Conservation (phyloP, 2,329 filamentous ascomycete genomes). For the Botrytis galanthina region DNA sequence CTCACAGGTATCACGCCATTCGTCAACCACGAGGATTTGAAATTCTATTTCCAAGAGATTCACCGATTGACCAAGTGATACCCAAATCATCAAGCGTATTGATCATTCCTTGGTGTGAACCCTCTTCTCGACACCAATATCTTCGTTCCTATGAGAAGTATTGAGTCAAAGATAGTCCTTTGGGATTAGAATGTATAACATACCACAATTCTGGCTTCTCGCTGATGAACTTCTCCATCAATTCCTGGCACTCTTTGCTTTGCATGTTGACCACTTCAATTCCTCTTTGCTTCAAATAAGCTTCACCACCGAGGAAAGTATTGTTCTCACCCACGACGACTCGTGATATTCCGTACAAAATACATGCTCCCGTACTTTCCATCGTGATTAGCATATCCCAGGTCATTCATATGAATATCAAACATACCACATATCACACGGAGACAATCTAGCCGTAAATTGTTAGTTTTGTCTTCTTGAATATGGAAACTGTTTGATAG, state of each 20-base stretch:
- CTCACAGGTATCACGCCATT: constrained; percentile 81
- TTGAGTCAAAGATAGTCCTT: background rate
- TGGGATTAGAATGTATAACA: constrained; percentile 36
- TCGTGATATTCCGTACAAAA: constrained; percentile 71
- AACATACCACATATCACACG: constrained; percentile 67
- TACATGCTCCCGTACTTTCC: constrained; percentile 63
- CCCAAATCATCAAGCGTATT: background rate
- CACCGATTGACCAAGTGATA: constrained; percentile 58
- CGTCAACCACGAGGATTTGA: constrained; percentile 89
- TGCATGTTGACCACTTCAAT: constrained; percentile 72
- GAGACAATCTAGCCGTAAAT: constrained; percentile 51
- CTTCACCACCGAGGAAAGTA: constrained; percentile 68
- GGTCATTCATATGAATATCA: background rate
- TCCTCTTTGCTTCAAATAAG: constrained; percentile 63
- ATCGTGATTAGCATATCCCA: constrained; percentile 6
- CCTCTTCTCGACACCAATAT: constrained; percentile 52
- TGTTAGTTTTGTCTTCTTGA: background rate
- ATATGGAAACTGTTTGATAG: background rate
- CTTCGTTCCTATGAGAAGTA: constrained; percentile 51
- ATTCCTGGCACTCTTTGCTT: constrained; percentile 59
- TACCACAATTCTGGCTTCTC: constrained; percentile 70
- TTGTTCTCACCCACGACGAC: constrained; percentile 78
- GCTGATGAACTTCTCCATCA: constrained; percentile 72
- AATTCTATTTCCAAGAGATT: constrained; percentile 91
- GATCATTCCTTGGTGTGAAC: constrained; percentile 42